Evolutionary conservation across 2,329 filamentous ascomycete genomes (phyloP).

Genomic region (Ophiostoma tasmaniense): DNA sequence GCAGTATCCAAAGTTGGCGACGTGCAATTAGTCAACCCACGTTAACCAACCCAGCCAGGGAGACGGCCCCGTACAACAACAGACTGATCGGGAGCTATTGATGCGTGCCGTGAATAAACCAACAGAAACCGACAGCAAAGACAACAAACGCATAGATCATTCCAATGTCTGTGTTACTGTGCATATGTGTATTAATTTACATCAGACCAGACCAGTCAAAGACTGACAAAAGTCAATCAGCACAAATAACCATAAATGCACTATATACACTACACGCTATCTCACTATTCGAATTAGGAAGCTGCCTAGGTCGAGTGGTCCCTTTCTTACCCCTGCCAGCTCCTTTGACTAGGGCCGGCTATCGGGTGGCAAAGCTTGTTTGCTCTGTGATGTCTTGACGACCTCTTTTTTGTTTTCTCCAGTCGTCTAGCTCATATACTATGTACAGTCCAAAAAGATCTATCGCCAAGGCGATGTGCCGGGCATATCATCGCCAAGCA

Average conservation of each 20-base stretch:
- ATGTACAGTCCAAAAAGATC: not conserved
- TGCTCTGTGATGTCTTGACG: not conserved
- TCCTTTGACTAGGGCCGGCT: not conserved
- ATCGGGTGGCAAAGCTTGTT: conserved; percentile 3
- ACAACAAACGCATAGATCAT: not conserved
- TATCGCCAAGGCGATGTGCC: not conserved
- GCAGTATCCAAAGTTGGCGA: not conserved
- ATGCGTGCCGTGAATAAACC: not conserved
- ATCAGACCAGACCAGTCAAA: not conserved
- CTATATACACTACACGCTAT: not conserved
- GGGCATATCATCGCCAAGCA: not conserved
- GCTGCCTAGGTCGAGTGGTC: not conserved
- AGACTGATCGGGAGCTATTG: not conserved
- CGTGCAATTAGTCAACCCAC: not conserved
- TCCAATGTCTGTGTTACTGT: not conserved
- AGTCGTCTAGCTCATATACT: not conserved
- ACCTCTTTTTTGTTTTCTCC: not conserved
- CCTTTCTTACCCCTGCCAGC: not conserved
- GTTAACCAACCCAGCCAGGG: not conserved
- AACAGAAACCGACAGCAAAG: not conserved
- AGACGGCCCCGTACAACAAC: too few relatives aligned
- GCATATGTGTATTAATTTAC: not conserved
- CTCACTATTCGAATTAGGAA: not conserved
- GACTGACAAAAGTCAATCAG: not conserved
- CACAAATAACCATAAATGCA: not conserved